Base-by-base conservation (phyloP, 768 basidiomycete species). In the Symmetrospora coprosmae region DNA sequence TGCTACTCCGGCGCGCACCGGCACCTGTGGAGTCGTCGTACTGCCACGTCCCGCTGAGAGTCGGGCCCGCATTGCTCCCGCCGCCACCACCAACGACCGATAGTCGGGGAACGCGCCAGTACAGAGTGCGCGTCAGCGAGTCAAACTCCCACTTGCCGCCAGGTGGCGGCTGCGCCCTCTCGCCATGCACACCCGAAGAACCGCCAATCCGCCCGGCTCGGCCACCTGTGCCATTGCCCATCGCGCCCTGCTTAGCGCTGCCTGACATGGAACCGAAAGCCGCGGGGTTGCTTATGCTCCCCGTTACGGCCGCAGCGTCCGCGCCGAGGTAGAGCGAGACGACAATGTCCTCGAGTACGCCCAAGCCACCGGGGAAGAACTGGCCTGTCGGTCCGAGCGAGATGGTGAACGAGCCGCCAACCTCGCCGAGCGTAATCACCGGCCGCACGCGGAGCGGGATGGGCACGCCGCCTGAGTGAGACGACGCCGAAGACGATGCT, bases 321-420 rank as follows among this genome's bases (percentile, higher is more conserved):
- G 23, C 35, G 23, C 51, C 51, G 25, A 53, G 39, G 17, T 41
- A 17, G 27, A 53, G 51, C 19, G 9, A 40, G 13, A 53, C 11
- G 4, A 40, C 27, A 16, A 53, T 31, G 31, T 53, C 35, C 23
- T 53, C 51, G 35, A 40, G 51, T 25, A 28, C 40, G 2, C 35
- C 39, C 7, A 41, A 8, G 21, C 51, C 51, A 27, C 51, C 51
- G 33, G 51, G 25, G 37, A 25, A 21, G 5, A 40, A 37, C 27
- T 19, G 19, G 6, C 25, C 33, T 2, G 51, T 25, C 9, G 51
- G 51, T 19, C 35, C 34, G 23, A 53, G 25, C 9, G 51, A 39
- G 39, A 53, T 53, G 40, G 27, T 53, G 51, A 53, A 53, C 21
- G 51, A 53, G 19, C 51, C 51, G 31, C 51, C 51, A 41, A 40